A percentile compares a stretch with the other conserved stretches of the same genome.
Conservation (phyloP, 2,329 filamentous ascomycete species). For the Samsoniella hepiali region DNA sequence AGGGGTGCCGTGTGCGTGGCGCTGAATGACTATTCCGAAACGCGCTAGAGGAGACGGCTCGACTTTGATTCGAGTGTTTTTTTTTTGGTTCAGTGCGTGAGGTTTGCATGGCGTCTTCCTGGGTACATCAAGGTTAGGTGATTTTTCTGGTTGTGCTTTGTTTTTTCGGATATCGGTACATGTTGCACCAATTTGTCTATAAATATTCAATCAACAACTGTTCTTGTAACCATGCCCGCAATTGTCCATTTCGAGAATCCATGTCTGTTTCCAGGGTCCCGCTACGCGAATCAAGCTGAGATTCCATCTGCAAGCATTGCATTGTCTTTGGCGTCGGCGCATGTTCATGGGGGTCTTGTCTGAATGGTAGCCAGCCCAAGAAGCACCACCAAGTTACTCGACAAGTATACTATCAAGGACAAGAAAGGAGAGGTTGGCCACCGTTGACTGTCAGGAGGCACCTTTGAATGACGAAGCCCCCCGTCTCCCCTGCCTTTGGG, state of each 20-base stretch:
- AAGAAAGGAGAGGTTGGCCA: background rate
- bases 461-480: background rate
- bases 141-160: background rate
- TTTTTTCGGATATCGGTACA: background rate
- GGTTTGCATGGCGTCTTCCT: slow-evolving; percentile 12
- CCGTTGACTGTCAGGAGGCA: background rate
- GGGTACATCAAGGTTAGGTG: background rate
- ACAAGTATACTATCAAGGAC: too few relatives aligned
- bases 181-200: background rate
- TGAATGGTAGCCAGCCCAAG: too few relatives aligned
- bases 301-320: too few relatives aligned
- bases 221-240: too few relatives aligned
- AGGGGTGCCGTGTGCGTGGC: slow-evolving; percentile 89
- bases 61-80: background rate
- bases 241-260: background rate
- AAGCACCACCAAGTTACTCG: too few relatives aligned
- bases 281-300: too few relatives aligned
- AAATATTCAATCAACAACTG: background rate
- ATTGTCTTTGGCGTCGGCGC: too few relatives aligned
- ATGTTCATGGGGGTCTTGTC: too few relatives aligned
- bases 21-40: slow-evolving; percentile 77
- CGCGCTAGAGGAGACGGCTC: slow-evolving; percentile 33
- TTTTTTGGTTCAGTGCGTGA: background rate
- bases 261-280: too few relatives aligned
- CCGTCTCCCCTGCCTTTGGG: background rate